Base-by-base conservation (phyloP, 305 asterid genomes). In the Monarda citriodora region DNA sequence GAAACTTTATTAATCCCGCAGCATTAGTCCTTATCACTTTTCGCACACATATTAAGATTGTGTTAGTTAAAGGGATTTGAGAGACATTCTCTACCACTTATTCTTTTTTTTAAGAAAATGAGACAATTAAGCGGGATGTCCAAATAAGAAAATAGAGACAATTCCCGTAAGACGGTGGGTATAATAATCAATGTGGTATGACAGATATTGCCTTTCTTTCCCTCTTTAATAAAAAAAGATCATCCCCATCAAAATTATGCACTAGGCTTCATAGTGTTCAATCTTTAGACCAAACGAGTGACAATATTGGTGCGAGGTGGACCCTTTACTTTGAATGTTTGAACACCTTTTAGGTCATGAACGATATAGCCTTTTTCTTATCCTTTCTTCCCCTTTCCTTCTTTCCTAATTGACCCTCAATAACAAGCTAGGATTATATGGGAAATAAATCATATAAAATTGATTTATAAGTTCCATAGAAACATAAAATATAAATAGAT, bases 281-380 rank as follows among this genome's bases (percentile, higher is more conserved):
- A 67, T 60, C 53, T n/a, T 13, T 4, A 13, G 41, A 53, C 14
- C 40, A 53, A 61, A 61, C 49, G 51, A 53, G 72, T 52, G 77
- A 62, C 74, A 50, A 64, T 66, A 65, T 63, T 66, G 63, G 73
- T 64, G 73, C 71, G 62, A 67, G 29, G 74, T 64, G 77, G 72
- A 48, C 72, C 74, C 67, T 57, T 45, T 47, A 10, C 65, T 63
- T 63, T 56, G 65, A 63, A 56, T 47, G 44, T 69, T 63, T 57
- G 63, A 68, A 68, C 36, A 36, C 41, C 52, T 63, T 63, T 38
- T 63, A 52, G 53, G 44, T 42, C 60, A 25, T 23, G 25, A 52
- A 22, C 48, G 23, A 50, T 62, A 16, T 51, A 51, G 29, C 50
- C 50, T n/a, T 37, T 61, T 61, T 47, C 64, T 60, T 60, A 60